A percentile compares a stretch with the other conserved stretches of the same genome.
Conservation (phyloP, 306 rosid species). For the Quercus cerris region DNA sequence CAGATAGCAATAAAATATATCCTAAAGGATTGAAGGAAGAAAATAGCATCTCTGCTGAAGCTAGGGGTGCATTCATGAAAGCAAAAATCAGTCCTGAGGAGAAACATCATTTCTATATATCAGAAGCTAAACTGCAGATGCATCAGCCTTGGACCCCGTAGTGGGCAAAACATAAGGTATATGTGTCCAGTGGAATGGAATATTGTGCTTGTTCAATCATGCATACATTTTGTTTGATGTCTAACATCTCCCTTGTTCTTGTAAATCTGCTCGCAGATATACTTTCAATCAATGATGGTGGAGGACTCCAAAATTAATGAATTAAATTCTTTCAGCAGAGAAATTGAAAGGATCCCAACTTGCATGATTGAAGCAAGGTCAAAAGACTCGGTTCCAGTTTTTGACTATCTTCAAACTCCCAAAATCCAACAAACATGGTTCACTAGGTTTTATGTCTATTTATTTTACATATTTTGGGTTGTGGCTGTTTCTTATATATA, state of each 20-base stretch:
- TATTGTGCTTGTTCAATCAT: slow-evolving; percentile 1
- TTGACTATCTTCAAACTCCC: slow-evolving; percentile 54
- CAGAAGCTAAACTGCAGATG: too few species aligned
- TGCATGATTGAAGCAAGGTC: slow-evolving; percentile 69
- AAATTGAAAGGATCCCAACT: slow-evolving; percentile 67
- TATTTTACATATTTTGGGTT: background rate
- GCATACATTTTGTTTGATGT: slow-evolving; percentile 4
- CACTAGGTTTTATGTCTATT: slow-evolving; percentile 2
- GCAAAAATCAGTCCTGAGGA: too few species aligned
- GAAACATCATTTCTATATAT: too few species aligned
- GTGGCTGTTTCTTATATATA: background rate
- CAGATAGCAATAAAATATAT: too few species aligned
- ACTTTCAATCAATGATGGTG: slow-evolving; percentile 63
- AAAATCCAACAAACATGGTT: slow-evolving; percentile 61
- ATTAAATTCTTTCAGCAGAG: slow-evolving; percentile 47
- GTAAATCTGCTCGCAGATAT: slow-evolving; percentile 49
- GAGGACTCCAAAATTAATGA: slow-evolving; percentile 45
- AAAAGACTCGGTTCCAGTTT: slow-evolving; percentile 70
- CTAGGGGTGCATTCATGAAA: too few species aligned
- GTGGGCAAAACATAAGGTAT: too few species aligned
- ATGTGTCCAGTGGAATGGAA: too few species aligned
- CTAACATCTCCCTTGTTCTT: slow-evolving; percentile 10
- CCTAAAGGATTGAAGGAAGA: too few species aligned
- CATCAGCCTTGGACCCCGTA: too few species aligned
- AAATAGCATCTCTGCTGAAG: too few species aligned